phyloP scores from a whole-genome alignment of 108 stramenopile genomes.

The Skeletonema marinoi region DNA sequence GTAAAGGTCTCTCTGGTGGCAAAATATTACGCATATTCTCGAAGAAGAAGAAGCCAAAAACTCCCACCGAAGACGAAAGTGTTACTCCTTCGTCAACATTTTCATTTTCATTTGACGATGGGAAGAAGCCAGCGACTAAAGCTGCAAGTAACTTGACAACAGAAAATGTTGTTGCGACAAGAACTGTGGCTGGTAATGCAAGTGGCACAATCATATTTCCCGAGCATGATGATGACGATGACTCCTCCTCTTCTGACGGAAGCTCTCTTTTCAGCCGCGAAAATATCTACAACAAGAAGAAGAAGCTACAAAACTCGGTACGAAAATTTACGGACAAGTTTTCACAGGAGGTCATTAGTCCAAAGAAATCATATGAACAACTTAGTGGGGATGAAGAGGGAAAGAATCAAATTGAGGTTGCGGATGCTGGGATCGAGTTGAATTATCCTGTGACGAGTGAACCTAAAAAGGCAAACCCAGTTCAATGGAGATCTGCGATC shows the following conservation, averaged over 20 bases:
- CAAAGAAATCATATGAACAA: conserved; percentile 16
- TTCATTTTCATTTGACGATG: background rate
- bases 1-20: background rate
- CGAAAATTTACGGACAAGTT: conserved; percentile 35
- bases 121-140: background rate
- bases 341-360: conserved; percentile 16
- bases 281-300: background rate
- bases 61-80: background rate
- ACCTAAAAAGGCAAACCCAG: background rate
- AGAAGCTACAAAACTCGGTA: background rate
- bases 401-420: background rate
- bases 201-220: background rate
- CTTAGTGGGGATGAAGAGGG: conserved; percentile 7
- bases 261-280: background rate
- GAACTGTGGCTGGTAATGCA: background rate
- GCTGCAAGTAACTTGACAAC: background rate
- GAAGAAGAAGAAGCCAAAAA: conserved; percentile 5
- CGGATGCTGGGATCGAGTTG: background rate
- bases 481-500: conserved; percentile 62
- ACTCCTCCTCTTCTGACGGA: background rate
- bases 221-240: background rate
- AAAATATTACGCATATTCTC: conserved; percentile 34
- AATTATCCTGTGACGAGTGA: background rate
- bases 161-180: background rate
- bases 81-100: background rate